phyloP scores from a whole-genome alignment of 23 red algal genomes.

The Gracilaria domingensis region DNA sequence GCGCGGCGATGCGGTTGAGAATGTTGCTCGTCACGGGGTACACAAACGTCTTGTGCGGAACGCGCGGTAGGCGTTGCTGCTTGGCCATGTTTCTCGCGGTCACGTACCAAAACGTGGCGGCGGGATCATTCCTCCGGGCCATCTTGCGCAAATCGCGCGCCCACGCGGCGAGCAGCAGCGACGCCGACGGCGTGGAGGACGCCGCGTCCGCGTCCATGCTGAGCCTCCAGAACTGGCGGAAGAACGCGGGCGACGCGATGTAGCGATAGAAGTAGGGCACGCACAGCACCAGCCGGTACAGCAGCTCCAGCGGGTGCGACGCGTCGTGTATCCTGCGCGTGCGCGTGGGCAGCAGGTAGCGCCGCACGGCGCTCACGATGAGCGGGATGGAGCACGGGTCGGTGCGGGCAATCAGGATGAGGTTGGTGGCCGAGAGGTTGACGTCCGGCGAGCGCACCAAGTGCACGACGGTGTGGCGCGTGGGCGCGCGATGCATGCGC shows the following conservation, averaged over 20 bases:
- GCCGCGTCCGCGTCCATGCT: not conserved
- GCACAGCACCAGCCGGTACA: slow-evolving; percentile 42
- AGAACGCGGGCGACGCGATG: slow-evolving; percentile 28
- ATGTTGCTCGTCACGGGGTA: slow-evolving; percentile 32
- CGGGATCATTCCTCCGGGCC: slow-evolving; percentile 41
- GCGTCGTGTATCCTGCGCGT: not conserved
- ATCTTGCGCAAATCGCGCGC: slow-evolving; percentile 42
- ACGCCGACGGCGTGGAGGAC: not conserved
- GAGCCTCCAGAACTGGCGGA: slow-evolving; percentile 33
- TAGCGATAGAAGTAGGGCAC: slow-evolving; percentile 69
- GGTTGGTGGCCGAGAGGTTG: not conserved
- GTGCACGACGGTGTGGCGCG: slow-evolving; percentile 23
- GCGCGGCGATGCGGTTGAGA: slow-evolving; percentile 14
- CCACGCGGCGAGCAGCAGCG: slow-evolving; percentile 54
- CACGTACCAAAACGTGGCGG: slow-evolving; percentile 42
- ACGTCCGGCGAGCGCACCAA: slow-evolving; percentile 22
- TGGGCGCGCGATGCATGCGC: slow-evolving; percentile 1
- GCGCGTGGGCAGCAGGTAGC: slow-evolving; percentile 19
- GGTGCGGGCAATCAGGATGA: slow-evolving; percentile 13
- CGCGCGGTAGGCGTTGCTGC: slow-evolving; percentile 9
- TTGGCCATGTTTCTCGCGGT: slow-evolving; percentile 18
- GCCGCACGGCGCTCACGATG: slow-evolving; percentile 10
- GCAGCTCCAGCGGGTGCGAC: slow-evolving; percentile 15
- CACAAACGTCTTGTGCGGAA: slow-evolving; percentile 6
- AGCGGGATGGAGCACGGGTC: not conserved